A percentile compares a stretch with the other conserved stretches of the same genome.
Conservation (phyloP, 225 moss, liverwort and hornwort species). For the Lunularia cruciata region DNA sequence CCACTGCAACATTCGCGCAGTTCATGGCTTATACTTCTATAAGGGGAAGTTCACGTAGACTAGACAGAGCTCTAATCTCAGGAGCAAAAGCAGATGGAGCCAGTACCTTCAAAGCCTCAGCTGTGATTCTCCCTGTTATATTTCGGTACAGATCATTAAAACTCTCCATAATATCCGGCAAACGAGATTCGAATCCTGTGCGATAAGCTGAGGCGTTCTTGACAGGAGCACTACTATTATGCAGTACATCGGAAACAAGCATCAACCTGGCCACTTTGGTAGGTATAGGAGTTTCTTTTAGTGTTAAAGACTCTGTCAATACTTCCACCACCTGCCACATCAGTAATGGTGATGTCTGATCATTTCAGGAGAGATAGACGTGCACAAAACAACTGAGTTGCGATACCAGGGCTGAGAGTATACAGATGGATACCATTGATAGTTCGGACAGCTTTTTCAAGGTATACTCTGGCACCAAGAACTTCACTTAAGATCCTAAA, state of each 20-base stretch:
- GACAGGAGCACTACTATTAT: slow-evolving; percentile 99
- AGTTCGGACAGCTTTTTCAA: too few species aligned
- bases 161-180: slow-evolving; percentile 99
- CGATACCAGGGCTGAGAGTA: too few species aligned
- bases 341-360: background rate
- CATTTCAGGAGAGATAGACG: too few species aligned
- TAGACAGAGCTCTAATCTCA: background rate
- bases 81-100: background rate
- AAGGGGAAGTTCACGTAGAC: too few species aligned
- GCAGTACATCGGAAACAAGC: slow-evolving; percentile 95
- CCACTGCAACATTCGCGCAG: too few species aligned
- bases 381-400: too few species aligned
- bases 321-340: slow-evolving; percentile 93
- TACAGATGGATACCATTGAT: too few species aligned
- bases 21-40: too few species aligned
- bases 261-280: slow-evolving; percentile 99
- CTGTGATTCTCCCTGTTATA: slow-evolving; percentile 94
- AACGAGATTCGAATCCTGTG: slow-evolving; percentile 88
- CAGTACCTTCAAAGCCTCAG: slow-evolving; percentile 94
- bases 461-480: too few species aligned
- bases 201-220: slow-evolving; percentile 99
- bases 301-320: slow-evolving; percentile 91
- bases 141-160: slow-evolving; percentile 95
- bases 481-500: too few species aligned
- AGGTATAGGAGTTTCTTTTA: slow-evolving; percentile 93